Percentiles rank a stretch among this genome's conserved stretches.
Evolutionary conservation across 2,329 filamentous ascomycete genomes (phyloP).

Genomic region (Arthrobotrys entomopaga): DNA sequence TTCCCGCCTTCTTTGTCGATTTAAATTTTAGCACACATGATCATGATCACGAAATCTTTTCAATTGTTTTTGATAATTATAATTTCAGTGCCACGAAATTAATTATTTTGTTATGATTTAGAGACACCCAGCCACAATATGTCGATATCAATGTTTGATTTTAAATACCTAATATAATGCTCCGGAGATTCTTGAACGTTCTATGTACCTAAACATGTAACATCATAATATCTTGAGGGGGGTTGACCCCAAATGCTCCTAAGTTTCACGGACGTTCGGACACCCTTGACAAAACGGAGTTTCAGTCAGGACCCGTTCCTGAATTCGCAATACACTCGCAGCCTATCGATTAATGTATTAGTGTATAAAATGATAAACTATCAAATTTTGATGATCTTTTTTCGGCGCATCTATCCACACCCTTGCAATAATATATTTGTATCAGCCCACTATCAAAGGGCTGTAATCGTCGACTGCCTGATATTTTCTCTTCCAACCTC

Average conservation of each 20-base stretch:
- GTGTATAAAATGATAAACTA: constrained; percentile 1
- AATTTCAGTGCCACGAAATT: constrained; percentile 1
- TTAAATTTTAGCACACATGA: neutral
- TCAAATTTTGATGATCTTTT: constrained; percentile 11
- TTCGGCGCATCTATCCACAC: constrained; percentile 7
- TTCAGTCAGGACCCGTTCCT: constrained; percentile 21
- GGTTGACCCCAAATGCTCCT: constrained; percentile 40
- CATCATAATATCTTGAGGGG: neutral
- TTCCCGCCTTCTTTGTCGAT: neutral
- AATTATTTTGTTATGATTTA: neutral
- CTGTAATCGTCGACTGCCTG: constrained; percentile 7
- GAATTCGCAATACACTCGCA: constrained; percentile 23
- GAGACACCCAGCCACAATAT: neutral
- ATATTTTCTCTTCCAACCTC: constrained; percentile 11
- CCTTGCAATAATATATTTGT: neutral
- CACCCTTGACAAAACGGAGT: constrained; percentile 20
- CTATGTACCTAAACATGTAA: neutral
- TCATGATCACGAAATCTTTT: neutral
- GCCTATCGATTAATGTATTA: constrained; percentile 18
- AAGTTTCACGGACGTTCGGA: constrained; percentile 44
- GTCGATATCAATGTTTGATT: neutral
- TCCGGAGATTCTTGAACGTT: neutral
- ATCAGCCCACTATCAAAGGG: constrained; percentile 5
- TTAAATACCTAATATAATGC: neutral
- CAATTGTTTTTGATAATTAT: neutral